phyloP scores from a whole-genome alignment of 495 filamentous ascomycete species.

The Clohesyomyces aquaticus region DNA sequence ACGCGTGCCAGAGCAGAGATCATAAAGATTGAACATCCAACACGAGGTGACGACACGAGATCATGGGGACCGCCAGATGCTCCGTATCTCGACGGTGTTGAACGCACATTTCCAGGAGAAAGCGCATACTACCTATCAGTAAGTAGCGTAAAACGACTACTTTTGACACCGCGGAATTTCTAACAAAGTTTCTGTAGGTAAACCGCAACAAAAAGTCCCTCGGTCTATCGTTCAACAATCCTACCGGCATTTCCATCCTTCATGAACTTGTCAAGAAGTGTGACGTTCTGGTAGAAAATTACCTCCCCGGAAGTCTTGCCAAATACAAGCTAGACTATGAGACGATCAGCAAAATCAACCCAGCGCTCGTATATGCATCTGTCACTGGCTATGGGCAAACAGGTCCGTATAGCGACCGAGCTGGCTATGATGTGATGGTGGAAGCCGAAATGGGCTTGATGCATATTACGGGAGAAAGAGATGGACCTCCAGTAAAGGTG shows the following conservation, averaged over 20 bases:
- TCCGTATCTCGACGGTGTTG: slow-evolving; percentile 29
- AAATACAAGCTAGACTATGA: slow-evolving; percentile 43
- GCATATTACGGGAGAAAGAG: slow-evolving; percentile 47
- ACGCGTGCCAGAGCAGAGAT: slow-evolving; percentile 31
- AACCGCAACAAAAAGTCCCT: slow-evolving; percentile 41
- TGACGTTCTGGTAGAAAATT: slow-evolving; percentile 48
- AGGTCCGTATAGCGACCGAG: slow-evolving; percentile 43
- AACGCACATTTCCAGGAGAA: slow-evolving; percentile 33
- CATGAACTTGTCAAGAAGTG: slow-evolving; percentile 40
- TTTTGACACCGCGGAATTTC: background rate
- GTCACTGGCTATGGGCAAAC: slow-evolving; percentile 45
- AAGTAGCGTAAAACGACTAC: background rate
- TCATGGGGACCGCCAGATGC: slow-evolving; percentile 37
- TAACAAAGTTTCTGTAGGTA: slow-evolving; percentile 18
- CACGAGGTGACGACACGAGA: slow-evolving; percentile 38
- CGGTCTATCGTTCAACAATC: slow-evolving; percentile 38
- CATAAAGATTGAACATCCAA: slow-evolving; percentile 47
- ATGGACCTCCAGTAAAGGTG: slow-evolving; percentile 43
- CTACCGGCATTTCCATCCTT: slow-evolving; percentile 28
- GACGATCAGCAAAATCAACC: slow-evolving; percentile 37
- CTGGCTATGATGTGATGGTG: slow-evolving; percentile 42
- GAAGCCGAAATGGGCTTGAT: slow-evolving; percentile 46
- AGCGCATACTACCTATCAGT: slow-evolving; percentile 37
- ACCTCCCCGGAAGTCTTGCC: slow-evolving; percentile 44
- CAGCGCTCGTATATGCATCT: slow-evolving; percentile 44